Evolutionary conservation across 129 eudicot genomes (phyloP).

Genomic region (Scalesia atractyloides): DNA sequence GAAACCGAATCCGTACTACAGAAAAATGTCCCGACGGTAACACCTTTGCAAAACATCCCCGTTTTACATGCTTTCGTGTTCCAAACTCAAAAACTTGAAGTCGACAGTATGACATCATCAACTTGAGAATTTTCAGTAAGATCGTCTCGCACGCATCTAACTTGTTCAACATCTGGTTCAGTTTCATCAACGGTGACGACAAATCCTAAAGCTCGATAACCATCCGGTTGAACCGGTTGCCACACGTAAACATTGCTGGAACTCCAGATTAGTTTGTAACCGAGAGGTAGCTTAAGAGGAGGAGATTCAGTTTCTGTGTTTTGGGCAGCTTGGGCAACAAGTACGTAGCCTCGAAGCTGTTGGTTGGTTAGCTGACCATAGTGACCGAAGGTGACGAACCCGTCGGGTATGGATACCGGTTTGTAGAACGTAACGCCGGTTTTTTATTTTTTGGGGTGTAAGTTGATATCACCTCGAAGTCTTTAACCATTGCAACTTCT

Average conservation of each 20-base stretch:
- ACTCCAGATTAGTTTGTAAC: constrained; percentile 65
- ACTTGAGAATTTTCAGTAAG: constrained; percentile 63
- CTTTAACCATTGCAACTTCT: constrained; percentile 59
- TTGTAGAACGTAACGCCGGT: constrained; percentile 62
- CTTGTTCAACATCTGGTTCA: constrained; percentile 62
- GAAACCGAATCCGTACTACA: constrained; percentile 41
- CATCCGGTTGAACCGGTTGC: constrained; percentile 71
- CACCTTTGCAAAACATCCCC: constrained; percentile 80
- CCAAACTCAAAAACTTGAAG: constrained; percentile 53
- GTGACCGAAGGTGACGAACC: constrained; percentile 68
- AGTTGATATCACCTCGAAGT: constrained; percentile 49
- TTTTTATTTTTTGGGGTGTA: constrained; percentile 42
- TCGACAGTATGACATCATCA: constrained; percentile 39
- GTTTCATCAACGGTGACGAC: constrained; percentile 51
- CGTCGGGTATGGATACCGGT: constrained; percentile 71
- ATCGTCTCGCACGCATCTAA: constrained; percentile 76
- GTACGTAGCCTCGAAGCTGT: constrained; percentile 63
- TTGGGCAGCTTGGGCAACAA: constrained; percentile 61
- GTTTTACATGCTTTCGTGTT: constrained; percentile 66
- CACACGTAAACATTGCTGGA: constrained; percentile 53
- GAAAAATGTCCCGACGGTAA: constrained; percentile 79
- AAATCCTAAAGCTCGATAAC: constrained; percentile 74
- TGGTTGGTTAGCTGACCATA: constrained; percentile 63
- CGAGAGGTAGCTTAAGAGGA: constrained; percentile 54
- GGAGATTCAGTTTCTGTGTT: constrained; percentile 24